Evolutionary conservation across 805 yeast species (phyloP).

Genomic region (Myxozyma neotropica): DNA sequence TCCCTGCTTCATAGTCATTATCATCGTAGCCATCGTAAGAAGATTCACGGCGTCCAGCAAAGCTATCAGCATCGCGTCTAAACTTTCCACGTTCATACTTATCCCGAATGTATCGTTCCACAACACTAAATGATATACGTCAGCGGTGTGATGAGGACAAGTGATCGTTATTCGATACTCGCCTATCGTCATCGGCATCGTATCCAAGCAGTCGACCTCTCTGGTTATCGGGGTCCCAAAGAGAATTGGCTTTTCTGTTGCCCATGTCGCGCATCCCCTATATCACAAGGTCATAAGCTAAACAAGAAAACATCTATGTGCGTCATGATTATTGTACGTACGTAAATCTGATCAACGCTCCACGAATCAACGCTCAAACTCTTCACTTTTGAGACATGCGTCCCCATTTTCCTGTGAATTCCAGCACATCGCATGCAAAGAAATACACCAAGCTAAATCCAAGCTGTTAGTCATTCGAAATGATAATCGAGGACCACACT

Average conservation of each 20-base stretch:
- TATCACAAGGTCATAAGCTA: background rate
- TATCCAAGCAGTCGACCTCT: slow-evolving; percentile 71
- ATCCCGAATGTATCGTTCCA: slow-evolving; percentile 62
- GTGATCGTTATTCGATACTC: background rate
- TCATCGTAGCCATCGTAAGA: slow-evolving; percentile 4
- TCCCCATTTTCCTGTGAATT: slow-evolving; percentile 67
- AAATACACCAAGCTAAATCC: slow-evolving; percentile 58
- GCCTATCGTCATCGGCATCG: slow-evolving; percentile 59
- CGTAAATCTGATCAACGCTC: slow-evolving; percentile 58
- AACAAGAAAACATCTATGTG: too few species aligned
- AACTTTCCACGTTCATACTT: slow-evolving; percentile 70
- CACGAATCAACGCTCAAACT: slow-evolving; percentile 75
- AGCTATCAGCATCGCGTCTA: slow-evolving; percentile 45
- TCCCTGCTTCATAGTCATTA: background rate
- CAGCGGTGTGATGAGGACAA: background rate
- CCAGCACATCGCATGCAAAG: slow-evolving; percentile 86
- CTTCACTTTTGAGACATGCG: slow-evolving; percentile 64
- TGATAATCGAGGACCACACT: too few species aligned
- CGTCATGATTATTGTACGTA: slow-evolving; percentile 14
- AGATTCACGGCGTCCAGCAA: slow-evolving; percentile 5
- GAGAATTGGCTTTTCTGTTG: slow-evolving; percentile 58
- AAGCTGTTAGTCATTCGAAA: background rate
- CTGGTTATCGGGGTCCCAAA: slow-evolving; percentile 69
- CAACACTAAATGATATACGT: slow-evolving; percentile 37
- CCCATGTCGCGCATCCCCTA: slow-evolving; percentile 50